These are phyloP conservation scores for Periconia sp. DNA, from an alignment of 2,329 filamentous ascomycete species.

Conservation along the genomic window DNA sequence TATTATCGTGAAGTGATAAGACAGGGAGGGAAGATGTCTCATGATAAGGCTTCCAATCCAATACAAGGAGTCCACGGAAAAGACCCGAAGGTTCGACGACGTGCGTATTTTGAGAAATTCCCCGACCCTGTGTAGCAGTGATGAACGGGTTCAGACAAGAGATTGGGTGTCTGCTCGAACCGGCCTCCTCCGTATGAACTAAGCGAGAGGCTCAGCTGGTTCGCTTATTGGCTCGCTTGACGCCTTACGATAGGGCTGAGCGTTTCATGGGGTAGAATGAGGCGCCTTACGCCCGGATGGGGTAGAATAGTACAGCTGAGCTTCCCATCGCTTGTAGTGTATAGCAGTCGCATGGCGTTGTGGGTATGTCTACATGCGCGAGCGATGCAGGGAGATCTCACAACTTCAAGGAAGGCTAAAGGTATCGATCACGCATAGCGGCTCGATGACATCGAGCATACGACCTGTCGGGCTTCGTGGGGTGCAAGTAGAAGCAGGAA, in stretches of 20 bases:
- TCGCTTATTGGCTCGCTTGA: background rate
- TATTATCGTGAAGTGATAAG: no score
- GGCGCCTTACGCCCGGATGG: background rate
- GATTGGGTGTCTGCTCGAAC: no score
- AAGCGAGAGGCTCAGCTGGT: background rate
- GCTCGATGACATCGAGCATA: slow-evolving; percentile 7
- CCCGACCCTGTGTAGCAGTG: background rate
- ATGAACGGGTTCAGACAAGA: background rate
- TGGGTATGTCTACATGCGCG: slow-evolving; percentile 9
- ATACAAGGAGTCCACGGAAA: no score
- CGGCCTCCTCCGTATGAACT: no score
- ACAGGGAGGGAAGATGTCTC: no score
- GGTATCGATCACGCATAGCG: slow-evolving; percentile 9
- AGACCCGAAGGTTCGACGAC: no score
- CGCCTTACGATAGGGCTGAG: background rate
- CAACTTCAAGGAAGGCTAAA: slow-evolving; percentile 12
- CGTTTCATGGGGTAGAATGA: background rate
- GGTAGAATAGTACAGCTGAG: slow-evolving; percentile 3
- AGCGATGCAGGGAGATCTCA: slow-evolving; percentile 8
- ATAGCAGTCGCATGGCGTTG: slow-evolving; percentile 15
- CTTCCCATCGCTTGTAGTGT: slow-evolving; percentile 14
- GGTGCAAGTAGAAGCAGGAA: slow-evolving; percentile 5
- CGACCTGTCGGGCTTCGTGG: slow-evolving; percentile 5
- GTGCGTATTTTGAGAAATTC: background rate
- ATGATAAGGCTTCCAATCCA: no score